phyloP scores from a whole-genome alignment of 2,329 filamentous ascomycete genomes.

The Sclerotinia sclerotiorum region DNA sequence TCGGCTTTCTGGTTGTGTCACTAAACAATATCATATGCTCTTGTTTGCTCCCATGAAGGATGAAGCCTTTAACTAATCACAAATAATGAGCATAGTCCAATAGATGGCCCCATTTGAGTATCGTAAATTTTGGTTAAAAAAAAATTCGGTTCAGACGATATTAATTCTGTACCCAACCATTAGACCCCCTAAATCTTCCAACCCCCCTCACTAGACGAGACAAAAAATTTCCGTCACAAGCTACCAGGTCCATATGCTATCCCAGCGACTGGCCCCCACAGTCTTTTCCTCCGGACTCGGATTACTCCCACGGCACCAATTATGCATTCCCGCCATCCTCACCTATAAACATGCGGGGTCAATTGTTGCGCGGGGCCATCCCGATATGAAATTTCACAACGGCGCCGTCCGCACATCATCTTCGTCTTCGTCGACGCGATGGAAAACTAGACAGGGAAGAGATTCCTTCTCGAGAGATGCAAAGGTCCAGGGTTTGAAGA shows the following conservation, averaged over 20 bases:
- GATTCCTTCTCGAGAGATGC: constrained; percentile 76
- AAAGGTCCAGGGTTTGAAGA: constrained; percentile 77
- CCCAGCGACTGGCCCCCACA: background rate
- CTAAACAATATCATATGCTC: background rate
- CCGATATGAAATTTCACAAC: background rate
- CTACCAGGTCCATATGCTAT: background rate
- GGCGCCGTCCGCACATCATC: too few species aligned
- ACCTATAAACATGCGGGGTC: background rate
- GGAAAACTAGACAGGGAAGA: constrained; percentile 75
- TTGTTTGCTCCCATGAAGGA: background rate
- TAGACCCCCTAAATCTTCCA: background rate
- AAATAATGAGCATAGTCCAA: background rate
- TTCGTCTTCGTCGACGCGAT: constrained; percentile 67
- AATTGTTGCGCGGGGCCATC: background rate
- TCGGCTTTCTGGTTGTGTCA: background rate
- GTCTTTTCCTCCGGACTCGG: background rate
- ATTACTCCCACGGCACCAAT: background rate
- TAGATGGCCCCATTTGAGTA: background rate
- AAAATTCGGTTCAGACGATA: background rate
- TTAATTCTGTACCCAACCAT: background rate
- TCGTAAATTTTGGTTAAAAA: too few species aligned
- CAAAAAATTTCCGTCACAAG: background rate
- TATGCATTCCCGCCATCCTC: background rate
- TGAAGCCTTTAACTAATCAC: background rate
- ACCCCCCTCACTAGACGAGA: background rate